These are phyloP conservation scores for Gracilaria gracilis DNA, from an alignment of 23 red algal genomes.

Conservation along the genomic window DNA sequence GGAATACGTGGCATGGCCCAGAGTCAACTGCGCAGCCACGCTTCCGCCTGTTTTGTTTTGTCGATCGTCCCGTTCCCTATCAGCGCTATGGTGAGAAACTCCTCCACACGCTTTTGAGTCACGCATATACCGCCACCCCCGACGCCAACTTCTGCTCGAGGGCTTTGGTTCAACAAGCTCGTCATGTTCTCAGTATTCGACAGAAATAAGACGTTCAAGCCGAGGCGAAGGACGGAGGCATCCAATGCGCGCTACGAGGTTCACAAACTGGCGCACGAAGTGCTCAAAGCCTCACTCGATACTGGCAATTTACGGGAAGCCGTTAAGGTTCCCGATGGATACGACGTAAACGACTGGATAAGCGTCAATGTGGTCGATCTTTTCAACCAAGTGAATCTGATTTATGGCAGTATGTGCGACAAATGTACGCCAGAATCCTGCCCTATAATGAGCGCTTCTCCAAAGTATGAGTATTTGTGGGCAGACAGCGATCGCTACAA, in stretches of 20 bases:
- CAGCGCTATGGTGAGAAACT: too few relatives aligned
- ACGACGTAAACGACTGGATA: conserved; percentile 96
- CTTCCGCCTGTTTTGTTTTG: not conserved
- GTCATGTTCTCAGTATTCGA: conserved; percentile 94
- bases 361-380: conserved; percentile 92
- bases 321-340: conserved; percentile 90
- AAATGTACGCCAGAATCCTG: conserved; percentile 92
- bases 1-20: not conserved
- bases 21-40: not conserved
- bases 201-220: conserved; percentile 91
- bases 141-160: not conserved
- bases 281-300: conserved; percentile 70
- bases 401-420: conserved; percentile 95
- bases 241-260: conserved; percentile 84
- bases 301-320: conserved; percentile 87
- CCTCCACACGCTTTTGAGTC: too few relatives aligned
- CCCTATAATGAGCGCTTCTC: conserved; percentile 96
- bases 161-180: not conserved
- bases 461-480: conserved; percentile 97
- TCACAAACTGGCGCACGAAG: conserved; percentile 74
- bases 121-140: not conserved
- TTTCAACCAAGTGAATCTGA: conserved; percentile 97
- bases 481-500: conserved; percentile 88
- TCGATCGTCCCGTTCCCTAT: not conserved
- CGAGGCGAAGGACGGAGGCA: conserved; percentile 59